These are phyloP conservation scores for Trichoderma erinaceum DNA, from an alignment of 495 filamentous ascomycete species.

Conservation along the genomic window DNA sequence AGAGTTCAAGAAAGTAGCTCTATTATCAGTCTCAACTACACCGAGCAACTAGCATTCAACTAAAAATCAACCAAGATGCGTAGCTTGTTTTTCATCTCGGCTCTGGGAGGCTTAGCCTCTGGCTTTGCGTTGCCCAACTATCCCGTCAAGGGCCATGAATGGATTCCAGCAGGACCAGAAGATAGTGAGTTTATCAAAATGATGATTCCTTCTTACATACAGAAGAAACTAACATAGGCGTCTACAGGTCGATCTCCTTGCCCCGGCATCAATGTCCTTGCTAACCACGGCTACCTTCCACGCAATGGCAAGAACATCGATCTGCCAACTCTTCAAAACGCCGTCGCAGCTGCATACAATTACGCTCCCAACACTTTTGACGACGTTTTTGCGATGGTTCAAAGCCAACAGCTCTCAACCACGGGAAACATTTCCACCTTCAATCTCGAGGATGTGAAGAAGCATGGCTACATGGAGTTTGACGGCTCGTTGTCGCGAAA, in stretches of 20 bases:
- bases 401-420: constrained; percentile 20
- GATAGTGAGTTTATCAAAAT: constrained; percentile 15
- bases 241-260: constrained; percentile 23
- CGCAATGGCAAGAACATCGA: constrained; percentile 32
- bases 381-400: constrained; percentile 22
- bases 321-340: constrained; percentile 18
- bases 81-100: constrained; percentile 6
- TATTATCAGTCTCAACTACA: neutral
- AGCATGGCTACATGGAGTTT: constrained; percentile 19
- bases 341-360: constrained; percentile 21
- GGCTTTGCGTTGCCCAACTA: neutral
- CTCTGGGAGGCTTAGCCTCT: constrained; percentile 14
- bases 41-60: neutral
- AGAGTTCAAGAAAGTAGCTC: neutral
- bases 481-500: constrained; percentile 18
- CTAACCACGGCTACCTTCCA: constrained; percentile 42
- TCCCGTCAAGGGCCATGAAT: constrained; percentile 21
- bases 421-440: constrained; percentile 19
- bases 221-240: neutral
- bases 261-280: constrained; percentile 40
- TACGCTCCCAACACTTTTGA: constrained; percentile 24
- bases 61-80: neutral
- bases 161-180: constrained; percentile 1
- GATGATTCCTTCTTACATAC: neutral
- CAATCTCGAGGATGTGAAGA: constrained; percentile 19